phyloP scores from a whole-genome alignment of 2,329 filamentous ascomycete genomes.

The Alternaria arbusti region DNA sequence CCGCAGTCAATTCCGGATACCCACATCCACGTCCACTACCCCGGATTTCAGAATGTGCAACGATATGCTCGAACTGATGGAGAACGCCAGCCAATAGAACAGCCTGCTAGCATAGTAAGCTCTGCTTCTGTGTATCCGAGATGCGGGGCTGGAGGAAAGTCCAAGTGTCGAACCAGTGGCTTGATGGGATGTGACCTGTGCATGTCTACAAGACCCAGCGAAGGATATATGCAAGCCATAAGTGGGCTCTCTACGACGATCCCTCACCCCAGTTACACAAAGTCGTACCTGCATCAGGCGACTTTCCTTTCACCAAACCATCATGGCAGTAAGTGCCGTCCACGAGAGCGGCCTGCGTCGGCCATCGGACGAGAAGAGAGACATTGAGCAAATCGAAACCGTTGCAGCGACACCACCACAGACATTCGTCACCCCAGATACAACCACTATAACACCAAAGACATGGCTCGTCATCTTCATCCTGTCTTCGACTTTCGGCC shows the following conservation, averaged over 20 bases:
- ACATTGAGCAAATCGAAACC: constrained; percentile 25
- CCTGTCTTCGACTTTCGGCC: constrained; percentile 34
- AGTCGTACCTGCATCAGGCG: background rate
- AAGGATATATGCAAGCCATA: background rate
- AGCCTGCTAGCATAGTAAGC: background rate
- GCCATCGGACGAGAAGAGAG: constrained; percentile 24
- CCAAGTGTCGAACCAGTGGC: background rate
- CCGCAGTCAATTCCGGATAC: background rate
- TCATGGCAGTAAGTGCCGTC: background rate
- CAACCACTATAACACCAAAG: constrained; percentile 30
- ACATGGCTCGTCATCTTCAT: constrained; percentile 39
- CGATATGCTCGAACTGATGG: background rate
- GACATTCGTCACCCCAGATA: constrained; percentile 10
- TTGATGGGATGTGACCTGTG: background rate
- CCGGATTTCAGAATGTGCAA: background rate
- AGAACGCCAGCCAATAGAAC: background rate
- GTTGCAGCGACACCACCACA: background rate
- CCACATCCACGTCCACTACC: background rate
- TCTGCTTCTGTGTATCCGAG: background rate
- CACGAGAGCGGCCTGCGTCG: constrained; percentile 1
- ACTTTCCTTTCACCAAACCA: background rate
- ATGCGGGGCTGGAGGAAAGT: background rate
- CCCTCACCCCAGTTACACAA: background rate
- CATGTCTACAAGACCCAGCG: background rate
- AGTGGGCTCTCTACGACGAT: background rate